phyloP scores from a whole-genome alignment of 352 stramenopile genomes.

The Elongisporangium prolatum region DNA sequence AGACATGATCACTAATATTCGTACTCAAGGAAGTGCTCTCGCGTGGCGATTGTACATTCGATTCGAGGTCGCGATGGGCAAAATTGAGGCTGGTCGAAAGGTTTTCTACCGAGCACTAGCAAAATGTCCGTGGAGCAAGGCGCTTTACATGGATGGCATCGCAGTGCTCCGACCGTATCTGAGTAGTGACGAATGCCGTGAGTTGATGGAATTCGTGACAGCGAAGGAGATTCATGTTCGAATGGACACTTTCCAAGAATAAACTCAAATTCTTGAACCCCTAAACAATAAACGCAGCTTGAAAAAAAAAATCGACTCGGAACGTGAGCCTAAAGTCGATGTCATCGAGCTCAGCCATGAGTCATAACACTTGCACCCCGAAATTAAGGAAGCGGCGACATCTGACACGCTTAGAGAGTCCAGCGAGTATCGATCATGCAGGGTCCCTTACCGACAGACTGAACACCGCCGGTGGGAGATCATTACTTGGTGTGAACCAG shows the following conservation, averaged over 20 bases:
- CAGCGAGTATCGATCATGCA: too few relatives aligned
- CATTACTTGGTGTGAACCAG: too few relatives aligned
- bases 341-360: too few relatives aligned
- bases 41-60: slow-evolving; percentile 72
- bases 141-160: slow-evolving; percentile 64
- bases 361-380: too few relatives aligned
- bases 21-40: slow-evolving; percentile 49
- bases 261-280: too few relatives aligned
- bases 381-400: too few relatives aligned
- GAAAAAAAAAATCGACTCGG: too few relatives aligned
- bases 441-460: too few relatives aligned
- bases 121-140: slow-evolving; percentile 76
- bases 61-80: slow-evolving; percentile 70
- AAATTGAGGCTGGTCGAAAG: slow-evolving; percentile 61
- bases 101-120: slow-evolving; percentile 71
- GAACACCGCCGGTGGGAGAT: too few relatives aligned
- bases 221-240: slow-evolving; percentile 73
- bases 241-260: slow-evolving; percentile 24
- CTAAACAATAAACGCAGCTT: too few relatives aligned
- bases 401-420: too few relatives aligned
- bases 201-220: slow-evolving; percentile 63
- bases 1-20: slow-evolving; percentile 46
- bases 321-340: too few relatives aligned
- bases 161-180: slow-evolving; percentile 62
- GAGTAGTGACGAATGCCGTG: slow-evolving; percentile 45